Base-by-base conservation (phyloP, 2,329 filamentous ascomycete species). In the Xylariales sp. region DNA sequence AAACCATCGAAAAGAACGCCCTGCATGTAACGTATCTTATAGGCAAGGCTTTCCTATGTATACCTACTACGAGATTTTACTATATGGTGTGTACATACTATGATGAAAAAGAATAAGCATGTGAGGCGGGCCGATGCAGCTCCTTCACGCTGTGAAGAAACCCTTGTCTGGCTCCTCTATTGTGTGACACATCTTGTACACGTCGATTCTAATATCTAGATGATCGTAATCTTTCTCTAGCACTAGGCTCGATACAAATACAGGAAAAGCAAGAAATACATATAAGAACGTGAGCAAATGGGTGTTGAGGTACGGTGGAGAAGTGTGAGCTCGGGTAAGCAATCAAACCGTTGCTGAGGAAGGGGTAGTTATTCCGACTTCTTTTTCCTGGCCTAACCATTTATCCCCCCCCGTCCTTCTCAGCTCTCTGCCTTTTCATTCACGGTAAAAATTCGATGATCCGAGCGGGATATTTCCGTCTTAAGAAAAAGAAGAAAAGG, bases 111-210 rank as follows among this genome's bases (percentile, higher is more conserved):
- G n/a, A n/a, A 49, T 10, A 43, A 45, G 45, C 50, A 56, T 68
- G 53, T 49, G 52, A 65, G 62, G 66, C 66, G 53, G 57, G 62
- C 66, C 62, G 62, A 65, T 62, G 62, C 57, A 65, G 62, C 43
- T 36, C 58, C 52, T 41, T 50, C 45, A 14, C 34, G 49, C 28
- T 39, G 18, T 23, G 23, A 30, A 18, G 12, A 48, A 55, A 52
- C 43, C 49, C 55, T 52, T 46, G 61, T 41, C n/a, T 30, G 36
- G 18, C 12, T 48, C 23, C 30, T 48, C 23, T 28, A n/a, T 18
- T 46, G 61, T 65, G 65, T 53, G 34, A 64, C 58, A 52, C 64
- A 57, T 56, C 39, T 41, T 9, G 52, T 34, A 41, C 49, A 53
- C 30, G 14, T 32, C 58, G n/a, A 62, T 46, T 63, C 52, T 28